Conservation (phyloP, 2,329 filamentous ascomycete genomes). For the Fusarium vanettenii region DNA sequence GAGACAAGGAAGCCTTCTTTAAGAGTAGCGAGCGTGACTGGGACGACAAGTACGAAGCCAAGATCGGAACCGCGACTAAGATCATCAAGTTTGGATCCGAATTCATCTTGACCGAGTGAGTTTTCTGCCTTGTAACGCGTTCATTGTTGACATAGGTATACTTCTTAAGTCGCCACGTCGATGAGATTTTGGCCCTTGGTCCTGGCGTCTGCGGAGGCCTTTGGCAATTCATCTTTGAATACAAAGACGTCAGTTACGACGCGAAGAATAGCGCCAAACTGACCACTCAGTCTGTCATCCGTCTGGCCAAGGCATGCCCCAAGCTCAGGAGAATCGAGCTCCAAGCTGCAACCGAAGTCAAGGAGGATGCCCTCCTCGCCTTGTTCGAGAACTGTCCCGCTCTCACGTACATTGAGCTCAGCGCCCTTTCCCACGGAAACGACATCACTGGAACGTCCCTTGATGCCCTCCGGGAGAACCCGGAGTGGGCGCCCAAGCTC, state of each 20-base stretch:
- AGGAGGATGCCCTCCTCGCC: background rate
- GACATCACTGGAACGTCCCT: background rate
- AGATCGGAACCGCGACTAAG: conserved; percentile 18
- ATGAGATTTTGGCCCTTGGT: conserved; percentile 19
- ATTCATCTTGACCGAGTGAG: conserved; percentile 28
- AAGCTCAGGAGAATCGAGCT: conserved; percentile 16
- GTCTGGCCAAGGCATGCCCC: conserved; percentile 16
- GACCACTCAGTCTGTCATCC: conserved; percentile 7
- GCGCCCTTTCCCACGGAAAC: background rate
- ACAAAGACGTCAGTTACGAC: conserved; percentile 14
- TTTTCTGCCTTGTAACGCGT: background rate
- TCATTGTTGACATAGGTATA: background rate
- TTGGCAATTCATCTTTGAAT: conserved; percentile 7
- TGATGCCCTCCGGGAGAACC: conserved; percentile 8
- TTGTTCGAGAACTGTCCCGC: background rate
- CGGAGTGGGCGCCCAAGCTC: conserved; percentile 21
- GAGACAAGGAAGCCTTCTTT: background rate
- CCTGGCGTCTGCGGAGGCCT: conserved; percentile 9
- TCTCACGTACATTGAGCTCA: conserved; percentile 4
- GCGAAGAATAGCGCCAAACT: conserved; percentile 10
- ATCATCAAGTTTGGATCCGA: background rate
- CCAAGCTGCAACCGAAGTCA: background rate
- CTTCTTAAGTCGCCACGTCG: conserved; percentile 19
- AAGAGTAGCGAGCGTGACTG: background rate
- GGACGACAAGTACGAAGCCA: conserved; percentile 9